phyloP scores from a whole-genome alignment of 345 rosid genomes.

The Moricandia moricandioides region DNA sequence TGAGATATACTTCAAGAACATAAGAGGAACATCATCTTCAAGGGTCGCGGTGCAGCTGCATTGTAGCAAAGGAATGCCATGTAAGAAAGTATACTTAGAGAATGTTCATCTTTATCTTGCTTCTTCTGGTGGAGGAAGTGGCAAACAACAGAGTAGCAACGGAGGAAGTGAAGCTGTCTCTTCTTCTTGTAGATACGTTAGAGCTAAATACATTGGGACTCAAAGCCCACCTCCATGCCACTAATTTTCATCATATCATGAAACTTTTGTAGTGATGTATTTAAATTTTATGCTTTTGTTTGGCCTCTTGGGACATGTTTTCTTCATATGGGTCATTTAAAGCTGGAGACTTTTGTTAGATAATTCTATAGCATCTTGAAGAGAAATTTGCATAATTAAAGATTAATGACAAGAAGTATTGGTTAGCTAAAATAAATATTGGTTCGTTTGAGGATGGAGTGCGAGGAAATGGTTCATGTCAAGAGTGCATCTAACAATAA shows the following conservation, averaged over 20 bases:
- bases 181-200: conserved; percentile 55
- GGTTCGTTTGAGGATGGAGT: too few relatives aligned
- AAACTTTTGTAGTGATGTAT: too few relatives aligned
- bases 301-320: too few relatives aligned
- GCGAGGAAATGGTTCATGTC: too few relatives aligned
- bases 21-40: conserved; percentile 54
- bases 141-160: conserved; percentile 1
- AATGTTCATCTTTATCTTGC: conserved; percentile 50
- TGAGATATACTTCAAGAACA: conserved; percentile 52
- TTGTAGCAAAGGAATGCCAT: conserved; percentile 57
- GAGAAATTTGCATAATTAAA: too few relatives aligned
- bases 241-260: conserved; percentile 12
- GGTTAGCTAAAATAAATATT: too few relatives aligned
- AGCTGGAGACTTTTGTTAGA: too few relatives aligned
- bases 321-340: too few relatives aligned
- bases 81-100: conserved; percentile 48
- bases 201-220: conserved; percentile 52
- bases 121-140: conserved; percentile 17
- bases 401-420: too few relatives aligned
- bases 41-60: conserved; percentile 42
- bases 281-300: too few relatives aligned
- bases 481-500: too few relatives aligned
- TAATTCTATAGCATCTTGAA: too few relatives aligned
- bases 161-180: conserved; percentile 37
- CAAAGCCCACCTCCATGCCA: conserved; percentile 60